Evolutionary conservation across 441 rosid species (phyloP), one percentile per base, ranked within the genome.

Genomic region (Erodium trifolium): DNA sequence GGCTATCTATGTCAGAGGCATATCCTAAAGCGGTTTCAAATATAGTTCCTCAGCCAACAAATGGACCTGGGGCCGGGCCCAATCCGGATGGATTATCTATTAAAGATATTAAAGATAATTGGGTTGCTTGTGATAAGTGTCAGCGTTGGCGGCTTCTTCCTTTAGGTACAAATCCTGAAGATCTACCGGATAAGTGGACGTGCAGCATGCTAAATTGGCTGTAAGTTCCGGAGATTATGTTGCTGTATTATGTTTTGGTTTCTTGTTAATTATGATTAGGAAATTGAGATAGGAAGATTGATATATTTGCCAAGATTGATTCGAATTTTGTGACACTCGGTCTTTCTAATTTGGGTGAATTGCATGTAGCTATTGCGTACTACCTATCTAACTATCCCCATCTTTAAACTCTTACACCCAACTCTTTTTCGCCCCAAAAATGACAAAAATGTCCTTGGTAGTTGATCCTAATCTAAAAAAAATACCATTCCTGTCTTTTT

Each of bases 81-180:
- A 43, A 43, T 57, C 75, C 80, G 70, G 92, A 83, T 81, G 81
- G 80, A 75, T 79, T 79, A 72, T 82, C 79, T 72, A 72, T 67
- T 91, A 23, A 23, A 23, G 27, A 23, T 70, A 78, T 85, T 77
- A 29, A 84, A 78, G 98, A 94, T 57, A 82, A 88, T 72, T 95
- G 99, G 99, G 99, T 95, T 71, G 70, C 78, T 65, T 94, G 99
- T 75, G 99, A 92, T 83, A 59, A 8, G 31, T 59, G 63, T 19
- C 31, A 17, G 63, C 63, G 9, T 7, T 59, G 63, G 63, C 63
- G 63, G 63, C 31, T 59, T 19, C 63, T 59, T 19, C 63, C 63
- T 59, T 18, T 59, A 9, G 63, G 29, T 7, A 2, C 31, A 59
- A 59, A 17, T 59, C 27, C 63, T 4, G 63, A 59, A 59, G 63